A percentile compares a stretch with the other conserved stretches of the same genome.
phyloP scores from a whole-genome alignment of 2,329 filamentous ascomycete genomes.

The Xylaria polymorpha region DNA sequence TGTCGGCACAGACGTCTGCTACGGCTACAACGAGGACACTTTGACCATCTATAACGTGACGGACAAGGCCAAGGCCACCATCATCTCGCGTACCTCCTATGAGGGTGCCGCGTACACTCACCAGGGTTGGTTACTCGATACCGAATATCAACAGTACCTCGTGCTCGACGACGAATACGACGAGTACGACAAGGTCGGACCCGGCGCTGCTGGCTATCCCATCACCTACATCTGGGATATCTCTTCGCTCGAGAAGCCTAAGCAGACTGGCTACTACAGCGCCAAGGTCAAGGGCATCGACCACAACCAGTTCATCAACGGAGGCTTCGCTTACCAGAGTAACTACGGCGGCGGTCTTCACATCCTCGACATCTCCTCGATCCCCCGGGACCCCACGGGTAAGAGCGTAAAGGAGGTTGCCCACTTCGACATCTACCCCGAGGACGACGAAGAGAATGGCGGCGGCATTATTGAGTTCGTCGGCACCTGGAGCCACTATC shows the following conservation, averaged over 20 bases:
- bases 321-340: slow-evolving; percentile 56
- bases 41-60: slow-evolving; percentile 63
- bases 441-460: slow-evolving; percentile 55
- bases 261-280: slow-evolving; percentile 56
- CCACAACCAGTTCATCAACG: slow-evolving; percentile 57
- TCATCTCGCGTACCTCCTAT: slow-evolving; percentile 65
- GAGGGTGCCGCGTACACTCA: slow-evolving; percentile 66
- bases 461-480: slow-evolving; percentile 51
- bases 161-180: slow-evolving; percentile 63
- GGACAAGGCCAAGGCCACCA: slow-evolving; percentile 55
- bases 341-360: slow-evolving; percentile 58
- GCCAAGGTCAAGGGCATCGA: slow-evolving; percentile 55
- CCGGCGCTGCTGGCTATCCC: slow-evolving; percentile 52
- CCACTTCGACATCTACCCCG: slow-evolving; percentile 60
- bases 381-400: slow-evolving; percentile 49
- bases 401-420: slow-evolving; percentile 52
- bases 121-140: slow-evolving; percentile 63
- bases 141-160: slow-evolving; percentile 52
- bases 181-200: slow-evolving; percentile 55
- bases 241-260: slow-evolving; percentile 53
- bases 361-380: slow-evolving; percentile 51
- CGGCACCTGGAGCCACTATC: slow-evolving; percentile 58
- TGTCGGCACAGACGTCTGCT: slow-evolving; percentile 63
- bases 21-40: slow-evolving; percentile 65
- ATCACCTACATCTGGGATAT: slow-evolving; percentile 62